Evolutionary conservation across 192 early-diverging fungal species (phyloP), one percentile per base, ranked within the genome.

Genomic region (Rhizoclosmatium sp.): DNA sequence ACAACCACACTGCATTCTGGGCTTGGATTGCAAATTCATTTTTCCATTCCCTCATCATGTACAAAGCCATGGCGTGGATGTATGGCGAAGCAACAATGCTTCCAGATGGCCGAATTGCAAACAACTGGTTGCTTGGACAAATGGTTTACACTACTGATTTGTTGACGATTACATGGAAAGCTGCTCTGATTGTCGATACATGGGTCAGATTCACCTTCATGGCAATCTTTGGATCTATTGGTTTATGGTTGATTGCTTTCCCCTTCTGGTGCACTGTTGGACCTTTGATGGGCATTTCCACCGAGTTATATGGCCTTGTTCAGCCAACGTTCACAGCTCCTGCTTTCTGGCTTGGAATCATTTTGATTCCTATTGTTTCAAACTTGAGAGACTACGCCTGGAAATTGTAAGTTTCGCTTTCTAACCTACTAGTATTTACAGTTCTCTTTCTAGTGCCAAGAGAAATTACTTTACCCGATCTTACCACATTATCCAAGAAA

Each of bases 401-500:
- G 93, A 99, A 98, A 88, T 99, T 91, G 94, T 95, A 92, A 91
- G 93, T 90, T 9, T 59, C 39, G 54, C 47, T 78, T 45, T 10
- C 39, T 88, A 23, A 60, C 69, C 54, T 42, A 47, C 10, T 39
- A 19, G 1, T 83, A 40, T 23, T 41, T 80, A 42, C 16, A 0
- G 49, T 67, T 47, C 16, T 64, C 67, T 40, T 78, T 60, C n/a
- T 84, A 95, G 94, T 83, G 85, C 87, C 75, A 92, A 92, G 79
- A 91, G 96, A 49, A 94, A 94, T 85, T 94, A 93, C 81, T 82
- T 87, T 45, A 91, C 97, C 31, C 77, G 91, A 65, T 87, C 93
- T 12, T 98, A 99, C 83, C 98, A 99, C 81, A 95, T 96, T 81
- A 94, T 98, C 58, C 97, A 98, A 85, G 98, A 99, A 86, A 99